phyloP scores from a whole-genome alignment of 176 grass and related monocot genomes.

The Oryza australiensis region DNA sequence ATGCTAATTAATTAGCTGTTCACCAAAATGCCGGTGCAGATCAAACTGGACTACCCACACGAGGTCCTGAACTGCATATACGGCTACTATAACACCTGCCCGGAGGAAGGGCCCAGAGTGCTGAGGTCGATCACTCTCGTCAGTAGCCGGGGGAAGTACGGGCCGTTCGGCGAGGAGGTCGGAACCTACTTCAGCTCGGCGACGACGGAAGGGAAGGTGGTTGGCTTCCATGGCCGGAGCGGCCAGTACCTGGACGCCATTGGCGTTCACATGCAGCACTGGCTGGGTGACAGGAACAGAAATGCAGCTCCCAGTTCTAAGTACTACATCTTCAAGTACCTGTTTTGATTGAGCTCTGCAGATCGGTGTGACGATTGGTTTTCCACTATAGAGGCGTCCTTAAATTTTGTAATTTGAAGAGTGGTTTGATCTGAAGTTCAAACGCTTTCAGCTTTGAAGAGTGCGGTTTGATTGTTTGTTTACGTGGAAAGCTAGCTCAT shows the following conservation, averaged over 20 bases:
- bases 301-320: slow-evolving; percentile 33
- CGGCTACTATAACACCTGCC: slow-evolving; percentile 70
- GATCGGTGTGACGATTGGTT: no score
- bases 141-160: slow-evolving; percentile 81
- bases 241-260: slow-evolving; percentile 76
- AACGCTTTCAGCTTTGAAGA: not conserved
- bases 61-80: slow-evolving; percentile 77
- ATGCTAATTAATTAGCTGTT: not conserved
- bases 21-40: slow-evolving; percentile 37
- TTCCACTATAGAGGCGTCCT: no score
- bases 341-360: slow-evolving; percentile 61
- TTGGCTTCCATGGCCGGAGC: slow-evolving; percentile 90
- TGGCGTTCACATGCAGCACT: slow-evolving; percentile 92
- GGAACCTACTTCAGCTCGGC: slow-evolving; percentile 76
- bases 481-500: no score
- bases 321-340: slow-evolving; percentile 61
- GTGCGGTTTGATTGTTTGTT: no score
- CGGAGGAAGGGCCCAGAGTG: slow-evolving; percentile 42
- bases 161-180: slow-evolving; percentile 69
- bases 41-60: slow-evolving; percentile 84
- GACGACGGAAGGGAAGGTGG: slow-evolving; percentile 72
- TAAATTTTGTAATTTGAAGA: no score
- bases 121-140: slow-evolving; percentile 69
- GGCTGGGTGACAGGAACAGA: slow-evolving; percentile 62
- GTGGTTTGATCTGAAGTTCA: not conserved